Evolutionary conservation across 140 eudicot genomes (phyloP).

Genomic region (Oenanthe javanica): DNA sequence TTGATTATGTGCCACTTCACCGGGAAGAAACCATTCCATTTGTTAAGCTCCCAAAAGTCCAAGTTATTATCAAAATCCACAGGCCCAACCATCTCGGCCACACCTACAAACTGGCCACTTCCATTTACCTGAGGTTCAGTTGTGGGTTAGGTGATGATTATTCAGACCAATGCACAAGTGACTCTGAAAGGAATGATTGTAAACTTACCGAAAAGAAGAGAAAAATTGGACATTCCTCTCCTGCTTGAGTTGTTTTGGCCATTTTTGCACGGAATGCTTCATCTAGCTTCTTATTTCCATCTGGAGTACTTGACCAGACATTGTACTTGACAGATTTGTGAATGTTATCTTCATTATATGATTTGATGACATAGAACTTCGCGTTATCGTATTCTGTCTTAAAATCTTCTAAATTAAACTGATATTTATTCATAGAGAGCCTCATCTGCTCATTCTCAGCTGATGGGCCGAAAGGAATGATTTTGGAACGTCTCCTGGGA

Average conservation of each 20-base stretch:
- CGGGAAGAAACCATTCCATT: slow-evolving; percentile 91
- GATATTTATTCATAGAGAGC: slow-evolving; percentile 19
- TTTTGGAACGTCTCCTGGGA: slow-evolving; percentile 50
- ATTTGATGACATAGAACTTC: slow-evolving; percentile 74
- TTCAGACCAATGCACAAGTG: not conserved
- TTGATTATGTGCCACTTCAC: slow-evolving; percentile 89
- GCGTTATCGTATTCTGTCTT: slow-evolving; percentile 47
- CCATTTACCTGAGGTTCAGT: slow-evolving; percentile 63
- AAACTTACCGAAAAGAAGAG: slow-evolving; percentile 69
- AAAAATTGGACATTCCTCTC: slow-evolving; percentile 61
- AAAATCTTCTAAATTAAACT: slow-evolving; percentile 59
- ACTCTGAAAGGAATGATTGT: not conserved
- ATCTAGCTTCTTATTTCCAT: slow-evolving; percentile 77
- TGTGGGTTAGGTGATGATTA: not conserved
- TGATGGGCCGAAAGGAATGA: slow-evolving; percentile 1
- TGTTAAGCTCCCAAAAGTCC: slow-evolving; percentile 93
- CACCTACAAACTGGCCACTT: slow-evolving; percentile 91
- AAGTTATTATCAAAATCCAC: slow-evolving; percentile 64
- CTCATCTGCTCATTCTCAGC: slow-evolving; percentile 29
- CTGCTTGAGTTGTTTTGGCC: slow-evolving; percentile 34
- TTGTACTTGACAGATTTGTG: slow-evolving; percentile 81
- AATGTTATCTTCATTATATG: slow-evolving; percentile 88
- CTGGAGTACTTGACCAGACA: slow-evolving; percentile 95
- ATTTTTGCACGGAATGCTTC: slow-evolving; percentile 54
- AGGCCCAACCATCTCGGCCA: slow-evolving; percentile 81